phyloP scores from a whole-genome alignment of 2,329 filamentous ascomycete species.

The Lachnum nothofagi region DNA sequence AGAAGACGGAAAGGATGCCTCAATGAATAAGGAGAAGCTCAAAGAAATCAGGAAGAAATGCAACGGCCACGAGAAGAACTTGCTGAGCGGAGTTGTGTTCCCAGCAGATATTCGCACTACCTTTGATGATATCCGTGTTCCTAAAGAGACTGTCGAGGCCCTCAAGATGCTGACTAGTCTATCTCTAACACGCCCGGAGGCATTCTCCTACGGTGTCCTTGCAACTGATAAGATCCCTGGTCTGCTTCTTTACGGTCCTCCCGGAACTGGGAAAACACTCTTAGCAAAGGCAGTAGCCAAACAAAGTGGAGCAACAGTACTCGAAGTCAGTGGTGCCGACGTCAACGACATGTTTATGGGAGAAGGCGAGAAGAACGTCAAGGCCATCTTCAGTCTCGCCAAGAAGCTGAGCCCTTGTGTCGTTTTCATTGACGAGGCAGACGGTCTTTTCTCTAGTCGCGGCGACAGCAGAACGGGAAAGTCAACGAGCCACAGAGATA shows the following conservation, averaged over 20 bases:
- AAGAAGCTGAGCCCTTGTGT: slow-evolving; percentile 88
- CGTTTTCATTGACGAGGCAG: slow-evolving; percentile 95
- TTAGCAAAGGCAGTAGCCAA: slow-evolving; percentile 65
- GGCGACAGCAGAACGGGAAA: slow-evolving; percentile 53
- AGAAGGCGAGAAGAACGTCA: slow-evolving; percentile 92
- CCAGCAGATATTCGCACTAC: slow-evolving; percentile 77
- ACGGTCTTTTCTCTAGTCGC: slow-evolving; percentile 81
- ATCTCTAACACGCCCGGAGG: slow-evolving; percentile 80
- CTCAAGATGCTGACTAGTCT: slow-evolving; percentile 85
- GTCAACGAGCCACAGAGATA: slow-evolving; percentile 67
- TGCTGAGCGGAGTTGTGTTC: slow-evolving; percentile 77
- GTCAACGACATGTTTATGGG: slow-evolving; percentile 97
- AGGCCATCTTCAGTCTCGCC: slow-evolving; percentile 83
- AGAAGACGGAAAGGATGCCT: slow-evolving; percentile 32
- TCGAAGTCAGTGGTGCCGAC: slow-evolving; percentile 84
- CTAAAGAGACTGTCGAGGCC: slow-evolving; percentile 76
- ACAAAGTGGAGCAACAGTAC: slow-evolving; percentile 64
- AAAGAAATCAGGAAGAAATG: slow-evolving; percentile 51
- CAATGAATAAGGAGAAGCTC: slow-evolving; percentile 37
- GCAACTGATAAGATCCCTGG: slow-evolving; percentile 88
- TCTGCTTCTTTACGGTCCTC: slow-evolving; percentile 80
- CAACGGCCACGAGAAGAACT: slow-evolving; percentile 74
- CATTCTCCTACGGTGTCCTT: slow-evolving; percentile 93
- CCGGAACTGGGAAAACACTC: slow-evolving; percentile 71
- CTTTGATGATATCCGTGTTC: slow-evolving; percentile 80